phyloP scores from a whole-genome alignment of 495 filamentous ascomycete genomes.

The Xylaria castorea region DNA sequence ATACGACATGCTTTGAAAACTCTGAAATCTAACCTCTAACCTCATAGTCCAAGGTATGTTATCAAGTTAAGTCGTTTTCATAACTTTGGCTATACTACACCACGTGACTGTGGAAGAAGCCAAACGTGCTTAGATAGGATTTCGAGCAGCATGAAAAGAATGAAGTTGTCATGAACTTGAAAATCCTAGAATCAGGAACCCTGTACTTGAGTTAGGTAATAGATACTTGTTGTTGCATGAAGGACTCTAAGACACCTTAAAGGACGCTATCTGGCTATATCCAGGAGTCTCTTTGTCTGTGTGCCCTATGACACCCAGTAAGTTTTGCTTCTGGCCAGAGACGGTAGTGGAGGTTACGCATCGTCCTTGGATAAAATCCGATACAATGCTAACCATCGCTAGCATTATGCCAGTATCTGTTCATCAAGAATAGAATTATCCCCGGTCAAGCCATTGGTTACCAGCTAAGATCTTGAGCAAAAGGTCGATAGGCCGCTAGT shows the following conservation, averaged over 20 bases:
- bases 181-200: neutral
- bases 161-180: neutral
- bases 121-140: too few species aligned
- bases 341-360: neutral
- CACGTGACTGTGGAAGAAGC: too few species aligned
- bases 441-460: neutral
- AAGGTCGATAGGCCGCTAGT: neutral
- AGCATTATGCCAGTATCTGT: neutral
- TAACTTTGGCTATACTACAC: neutral
- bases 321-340: neutral
- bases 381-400: neutral
- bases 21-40: neutral
- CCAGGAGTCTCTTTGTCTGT: too few species aligned
- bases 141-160: neutral
- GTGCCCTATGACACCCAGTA: too few species aligned
- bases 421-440: neutral
- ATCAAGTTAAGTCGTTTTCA: neutral
- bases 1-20: too few species aligned
- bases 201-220: too few species aligned
- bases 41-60: neutral
- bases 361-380: neutral
- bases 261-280: too few species aligned
- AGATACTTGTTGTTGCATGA: too few species aligned
- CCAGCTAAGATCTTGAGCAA: neutral
- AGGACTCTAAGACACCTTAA: too few species aligned